Evolutionary conservation across 495 filamentous ascomycete species (phyloP), one percentile per base, ranked within the genome.

Genomic region (Pseudomonodictys pantanalensis): DNA sequence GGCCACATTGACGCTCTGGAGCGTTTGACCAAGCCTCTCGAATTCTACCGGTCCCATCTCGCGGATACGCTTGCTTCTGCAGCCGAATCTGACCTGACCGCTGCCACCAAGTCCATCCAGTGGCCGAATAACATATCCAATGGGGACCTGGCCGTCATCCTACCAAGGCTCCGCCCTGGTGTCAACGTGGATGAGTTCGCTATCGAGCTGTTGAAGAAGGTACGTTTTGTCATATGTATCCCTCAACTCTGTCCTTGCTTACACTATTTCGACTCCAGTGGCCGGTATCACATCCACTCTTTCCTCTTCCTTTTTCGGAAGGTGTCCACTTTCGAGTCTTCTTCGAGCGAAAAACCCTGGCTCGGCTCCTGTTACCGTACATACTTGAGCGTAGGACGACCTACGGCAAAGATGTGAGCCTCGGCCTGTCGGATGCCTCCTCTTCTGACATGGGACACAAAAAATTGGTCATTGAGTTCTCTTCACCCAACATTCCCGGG

Each of bases 371-470:
- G 20, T 42, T 60, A 23, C 50, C 56, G 11, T 60, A 49, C 32
- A 65, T 60, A 35, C 54, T 30, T 38, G 46, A 58, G 22, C 35
- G 54, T 7, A 86, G 86, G 66, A 65, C 71, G 11, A 75, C 79
- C 5, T 95, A 81, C 56, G 90, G 90, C 48, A 77, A 73, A 58
- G 87, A 91, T 74, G 76, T 75, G 50, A 82, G 78, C 62, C 72
- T 82, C 52, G 88, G 88, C 53, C 72, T 90, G 26, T 81, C 78
- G 60, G 86, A 91, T 74, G 82, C 83, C 39, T 73, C 79, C 29
- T 83, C 91, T 63, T 81, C 85, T 25, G 85, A 82, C 63, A 82
- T 85, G 71, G 88, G 87, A 54, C 78, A 78, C 64, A 89, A 89
- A 76, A 85, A 81, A 66, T 81, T 84, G 1, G 49, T 78, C 22